These are phyloP conservation scores for Aureobasidium sp. DNA, from an alignment of 2,329 filamentous ascomycete genomes.

Conservation along the genomic window DNA sequence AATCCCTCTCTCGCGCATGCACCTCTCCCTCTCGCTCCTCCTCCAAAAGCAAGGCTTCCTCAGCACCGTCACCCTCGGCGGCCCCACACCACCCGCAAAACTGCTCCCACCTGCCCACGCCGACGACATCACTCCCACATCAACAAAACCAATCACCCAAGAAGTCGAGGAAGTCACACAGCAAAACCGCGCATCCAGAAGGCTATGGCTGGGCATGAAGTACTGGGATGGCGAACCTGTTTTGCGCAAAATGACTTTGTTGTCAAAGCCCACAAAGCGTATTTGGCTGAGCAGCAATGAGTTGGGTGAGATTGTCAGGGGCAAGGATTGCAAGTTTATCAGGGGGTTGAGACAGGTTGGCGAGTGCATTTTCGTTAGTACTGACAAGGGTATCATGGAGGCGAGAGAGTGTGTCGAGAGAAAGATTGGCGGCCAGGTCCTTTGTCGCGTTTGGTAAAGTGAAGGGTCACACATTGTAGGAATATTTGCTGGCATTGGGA, in stretches of 20 bases:
- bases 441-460: slow-evolving; percentile 71
- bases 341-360: slow-evolving; percentile 79
- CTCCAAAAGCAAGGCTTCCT: slow-evolving; percentile 88
- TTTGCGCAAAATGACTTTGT: slow-evolving; percentile 68
- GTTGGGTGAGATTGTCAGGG: slow-evolving; percentile 72
- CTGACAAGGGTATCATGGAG: slow-evolving; percentile 82
- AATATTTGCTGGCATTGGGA: neutral
- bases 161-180: slow-evolving; percentile 34
- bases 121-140: neutral
- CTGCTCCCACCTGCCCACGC: slow-evolving; percentile 29
- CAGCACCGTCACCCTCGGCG: slow-evolving; percentile 79
- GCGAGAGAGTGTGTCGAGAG: slow-evolving; percentile 83
- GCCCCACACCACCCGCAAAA: slow-evolving; percentile 55
- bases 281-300: slow-evolving; percentile 71
- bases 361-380: slow-evolving; percentile 84
- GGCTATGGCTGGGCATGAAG: slow-evolving; percentile 91
- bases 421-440: slow-evolving; percentile 80
- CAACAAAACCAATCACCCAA: slow-evolving; percentile 26
- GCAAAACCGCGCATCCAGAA: slow-evolving; percentile 74
- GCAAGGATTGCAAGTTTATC: slow-evolving; percentile 71
- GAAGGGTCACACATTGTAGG: neutral
- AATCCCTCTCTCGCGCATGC: slow-evolving; percentile 81
- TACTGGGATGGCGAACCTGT: slow-evolving; percentile 90
- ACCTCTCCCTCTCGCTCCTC: slow-evolving; percentile 78
- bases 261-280: slow-evolving; percentile 79